Percentiles rank a stretch among this genome's conserved stretches.
Evolutionary conservation across 106 monocot species (phyloP).

Genomic region (Dendrobium nobile): DNA sequence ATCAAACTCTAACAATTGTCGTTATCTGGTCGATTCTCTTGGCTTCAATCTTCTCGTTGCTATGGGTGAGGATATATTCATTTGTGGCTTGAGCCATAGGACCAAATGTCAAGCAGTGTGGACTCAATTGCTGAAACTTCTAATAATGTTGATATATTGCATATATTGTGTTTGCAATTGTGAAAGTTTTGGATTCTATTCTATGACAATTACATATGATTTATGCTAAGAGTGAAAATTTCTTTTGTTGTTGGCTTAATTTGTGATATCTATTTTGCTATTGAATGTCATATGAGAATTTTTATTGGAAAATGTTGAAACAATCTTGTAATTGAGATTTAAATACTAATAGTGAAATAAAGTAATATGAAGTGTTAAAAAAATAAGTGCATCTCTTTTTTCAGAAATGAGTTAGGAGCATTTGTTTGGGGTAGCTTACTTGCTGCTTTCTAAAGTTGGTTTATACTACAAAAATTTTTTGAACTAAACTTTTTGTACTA

Average conservation of each 20-base stretch:
- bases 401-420: too few relatives aligned
- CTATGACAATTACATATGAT: not conserved
- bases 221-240: not conserved
- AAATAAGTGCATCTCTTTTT: too few relatives aligned
- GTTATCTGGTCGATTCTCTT: slow-evolving; percentile 80
- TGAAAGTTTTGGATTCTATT: not conserved
- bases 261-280: not conserved
- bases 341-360: too few relatives aligned
- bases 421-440: too few relatives aligned
- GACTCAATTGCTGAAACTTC: slow-evolving; percentile 61
- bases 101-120: slow-evolving; percentile 60
- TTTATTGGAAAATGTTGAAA: too few relatives aligned
- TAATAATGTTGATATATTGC: not conserved
- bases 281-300: too few relatives aligned
- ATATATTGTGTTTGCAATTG: not conserved
- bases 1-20: slow-evolving; percentile 80
- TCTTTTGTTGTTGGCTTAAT: not conserved
- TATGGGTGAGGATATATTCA: slow-evolving; percentile 87
- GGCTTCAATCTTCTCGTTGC: slow-evolving; percentile 80
- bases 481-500: too few relatives aligned
- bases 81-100: slow-evolving; percentile 52
- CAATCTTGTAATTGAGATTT: too few relatives aligned
- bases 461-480: too few relatives aligned
- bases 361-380: too few relatives aligned
- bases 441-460: too few relatives aligned